Conservation (phyloP, 306 rosid genomes). For the Vigna nakashimae region DNA sequence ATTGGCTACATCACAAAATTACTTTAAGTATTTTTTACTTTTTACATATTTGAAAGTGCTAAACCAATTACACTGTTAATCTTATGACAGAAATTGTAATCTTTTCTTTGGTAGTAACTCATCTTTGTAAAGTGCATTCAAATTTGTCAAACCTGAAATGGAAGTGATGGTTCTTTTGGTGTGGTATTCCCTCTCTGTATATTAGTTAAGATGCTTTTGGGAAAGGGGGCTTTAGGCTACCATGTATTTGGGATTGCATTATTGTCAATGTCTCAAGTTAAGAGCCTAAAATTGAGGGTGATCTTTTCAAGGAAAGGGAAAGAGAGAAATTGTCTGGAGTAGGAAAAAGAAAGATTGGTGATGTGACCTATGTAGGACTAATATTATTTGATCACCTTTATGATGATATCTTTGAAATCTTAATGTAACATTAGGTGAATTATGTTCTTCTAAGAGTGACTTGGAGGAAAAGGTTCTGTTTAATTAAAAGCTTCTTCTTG, state of each 20-base stretch:
- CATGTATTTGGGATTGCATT: conserved; percentile 8
- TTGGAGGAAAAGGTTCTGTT: background rate
- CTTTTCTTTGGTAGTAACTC: background rate
- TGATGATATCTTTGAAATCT: background rate
- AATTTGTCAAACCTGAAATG: conserved; percentile 29
- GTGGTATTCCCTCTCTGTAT: conserved; percentile 28
- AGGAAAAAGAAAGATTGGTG: conserved; percentile 10
- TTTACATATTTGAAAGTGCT: too few species aligned
- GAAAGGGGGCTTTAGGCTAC: conserved; percentile 35
- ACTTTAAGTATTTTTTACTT: too few species aligned
- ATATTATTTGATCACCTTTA: conserved; percentile 30
- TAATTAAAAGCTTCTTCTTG: background rate
- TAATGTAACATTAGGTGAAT: conserved; percentile 10
- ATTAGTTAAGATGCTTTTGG: conserved; percentile 24
- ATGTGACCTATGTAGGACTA: background rate
- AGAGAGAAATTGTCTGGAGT: background rate
- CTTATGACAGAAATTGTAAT: background rate
- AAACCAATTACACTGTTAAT: too few species aligned
- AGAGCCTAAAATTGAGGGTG: background rate
- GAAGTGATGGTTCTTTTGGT: conserved; percentile 13
- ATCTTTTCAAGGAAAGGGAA: conserved; percentile 14
- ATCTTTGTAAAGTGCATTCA: conserved; percentile 29
- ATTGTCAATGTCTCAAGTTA: conserved; percentile 5
- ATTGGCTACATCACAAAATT: conserved; percentile 1
- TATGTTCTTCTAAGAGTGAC: background rate